Conservation (phyloP, 768 basidiomycete species). For the Pulveroboletus sp. region DNA sequence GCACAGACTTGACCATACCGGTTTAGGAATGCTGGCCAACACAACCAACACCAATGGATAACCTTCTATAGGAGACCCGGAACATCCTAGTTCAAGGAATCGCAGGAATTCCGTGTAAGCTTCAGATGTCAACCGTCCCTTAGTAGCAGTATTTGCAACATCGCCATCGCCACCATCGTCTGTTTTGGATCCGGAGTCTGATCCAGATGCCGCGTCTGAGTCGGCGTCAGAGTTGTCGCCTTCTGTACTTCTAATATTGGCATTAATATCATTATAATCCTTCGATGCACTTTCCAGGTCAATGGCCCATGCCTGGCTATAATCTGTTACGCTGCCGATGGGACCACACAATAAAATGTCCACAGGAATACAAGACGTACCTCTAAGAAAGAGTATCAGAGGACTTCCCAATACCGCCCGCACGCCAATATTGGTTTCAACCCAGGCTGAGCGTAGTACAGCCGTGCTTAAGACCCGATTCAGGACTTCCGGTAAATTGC, state of each 20-base stretch:
- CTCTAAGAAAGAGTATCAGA: slow-evolving; percentile 64
- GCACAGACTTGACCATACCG: slow-evolving; percentile 38
- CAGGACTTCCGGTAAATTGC: slow-evolving; percentile 23
- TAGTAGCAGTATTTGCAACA: slow-evolving; percentile 24
- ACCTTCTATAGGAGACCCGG: slow-evolving; percentile 70
- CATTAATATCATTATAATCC: slow-evolving; percentile 28
- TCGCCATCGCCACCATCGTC: slow-evolving; percentile 32
- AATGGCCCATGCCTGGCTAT: slow-evolving; percentile 57
- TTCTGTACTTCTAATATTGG: slow-evolving; percentile 12
- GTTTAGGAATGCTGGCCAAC: slow-evolving; percentile 71
- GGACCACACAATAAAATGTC: neutral
- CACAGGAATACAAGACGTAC: slow-evolving; percentile 32
- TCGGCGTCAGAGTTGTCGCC: slow-evolving; percentile 31
- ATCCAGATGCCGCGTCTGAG: slow-evolving; percentile 28
- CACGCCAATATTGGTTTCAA: slow-evolving; percentile 68
- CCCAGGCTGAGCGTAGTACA: slow-evolving; percentile 62
- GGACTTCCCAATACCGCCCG: slow-evolving; percentile 67
- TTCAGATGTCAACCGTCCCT: slow-evolving; percentile 22
- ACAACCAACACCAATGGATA: slow-evolving; percentile 82
- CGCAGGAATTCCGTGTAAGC: slow-evolving; percentile 71
- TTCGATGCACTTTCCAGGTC: slow-evolving; percentile 14
- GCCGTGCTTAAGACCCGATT: slow-evolving; percentile 50
- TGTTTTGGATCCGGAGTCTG: slow-evolving; percentile 14
- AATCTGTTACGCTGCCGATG: slow-evolving; percentile 39
- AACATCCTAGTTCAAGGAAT: slow-evolving; percentile 76